phyloP scores from a whole-genome alignment of 108 stramenopile genomes.

The Craspedostauros australis region DNA sequence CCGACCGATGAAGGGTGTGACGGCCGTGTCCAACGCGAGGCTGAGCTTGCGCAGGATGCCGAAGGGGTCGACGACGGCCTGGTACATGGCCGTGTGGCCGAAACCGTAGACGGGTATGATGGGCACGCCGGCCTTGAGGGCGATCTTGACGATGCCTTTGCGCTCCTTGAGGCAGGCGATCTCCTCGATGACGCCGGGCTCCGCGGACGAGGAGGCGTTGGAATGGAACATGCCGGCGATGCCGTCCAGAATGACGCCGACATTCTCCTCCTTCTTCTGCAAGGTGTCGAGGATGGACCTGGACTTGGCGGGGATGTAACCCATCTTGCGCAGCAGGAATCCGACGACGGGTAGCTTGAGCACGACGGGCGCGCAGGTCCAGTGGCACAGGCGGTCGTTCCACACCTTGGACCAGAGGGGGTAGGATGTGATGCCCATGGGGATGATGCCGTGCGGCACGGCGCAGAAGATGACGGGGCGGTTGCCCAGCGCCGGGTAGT shows the following conservation, averaged over 20 bases:
- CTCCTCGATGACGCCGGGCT: constrained; percentile 22
- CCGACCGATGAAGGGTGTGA: constrained; percentile 61
- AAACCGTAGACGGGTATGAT: constrained; percentile 64
- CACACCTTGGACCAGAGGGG: constrained; percentile 62
- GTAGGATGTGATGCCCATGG: constrained; percentile 57
- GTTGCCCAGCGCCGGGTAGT: constrained; percentile 19
- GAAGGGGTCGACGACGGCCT: constrained; percentile 57
- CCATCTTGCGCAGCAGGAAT: constrained; percentile 38
- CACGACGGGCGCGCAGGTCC: constrained; percentile 58
- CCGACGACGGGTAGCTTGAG: constrained; percentile 46
- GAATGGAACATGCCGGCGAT: constrained; percentile 66
- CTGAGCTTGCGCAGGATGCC: constrained; percentile 44
- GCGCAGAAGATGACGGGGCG: constrained; percentile 45
- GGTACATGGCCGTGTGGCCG: constrained; percentile 52
- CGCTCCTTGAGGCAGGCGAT: constrained; percentile 39
- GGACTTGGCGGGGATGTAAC: constrained; percentile 67
- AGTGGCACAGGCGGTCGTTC: constrained; percentile 49
- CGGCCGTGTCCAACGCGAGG: constrained; percentile 19
- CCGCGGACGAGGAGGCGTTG: not conserved
- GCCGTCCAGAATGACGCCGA: constrained; percentile 66
- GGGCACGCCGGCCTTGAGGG: constrained; percentile 45
- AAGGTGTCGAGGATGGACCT: constrained; percentile 46
- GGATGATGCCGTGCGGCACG: constrained; percentile 58
- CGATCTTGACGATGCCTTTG: constrained; percentile 71
- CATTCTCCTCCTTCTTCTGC: constrained; percentile 53